Percentiles rank a stretch among this genome's conserved stretches.
Evolutionary conservation across 192 early-diverging fungal genomes (phyloP).

Genomic region (Umbelopsis sp.): DNA sequence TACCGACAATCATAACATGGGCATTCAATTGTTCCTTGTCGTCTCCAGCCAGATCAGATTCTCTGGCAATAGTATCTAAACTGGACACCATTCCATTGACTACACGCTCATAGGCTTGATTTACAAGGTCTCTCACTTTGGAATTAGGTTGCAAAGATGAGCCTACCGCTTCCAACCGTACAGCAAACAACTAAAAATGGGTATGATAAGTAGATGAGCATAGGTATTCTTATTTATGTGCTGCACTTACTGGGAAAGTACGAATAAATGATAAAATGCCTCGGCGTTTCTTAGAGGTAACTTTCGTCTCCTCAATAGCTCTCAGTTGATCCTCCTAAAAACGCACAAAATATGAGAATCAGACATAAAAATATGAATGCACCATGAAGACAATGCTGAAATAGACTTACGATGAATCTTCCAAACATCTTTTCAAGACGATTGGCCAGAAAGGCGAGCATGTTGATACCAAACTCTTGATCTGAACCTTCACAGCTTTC

Average conservation of each 20-base stretch:
- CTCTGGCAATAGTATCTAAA: conserved; percentile 79
- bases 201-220: background rate
- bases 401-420: conserved; percentile 63
- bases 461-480: conserved; percentile 67
- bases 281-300: conserved; percentile 81
- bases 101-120: conserved; percentile 80
- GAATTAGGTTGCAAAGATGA: conserved; percentile 57
- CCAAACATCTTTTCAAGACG: conserved; percentile 75
- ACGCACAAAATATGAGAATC: background rate
- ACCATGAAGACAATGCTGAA: background rate
- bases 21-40: conserved; percentile 91
- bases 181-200: conserved; percentile 68
- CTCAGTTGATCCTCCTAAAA: conserved; percentile 81
- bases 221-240: background rate
- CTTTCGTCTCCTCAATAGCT: conserved; percentile 89
- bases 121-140: conserved; percentile 70
- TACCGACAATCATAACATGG: conserved; percentile 79
- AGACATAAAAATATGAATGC: background rate
- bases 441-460: conserved; percentile 67
- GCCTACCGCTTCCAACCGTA: conserved; percentile 69
- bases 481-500: conserved; percentile 71
- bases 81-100: conserved; percentile 86
- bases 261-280: conserved; percentile 90
- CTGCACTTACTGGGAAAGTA: conserved; percentile 76
- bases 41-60: conserved; percentile 77